A percentile compares a stretch with the other conserved stretches of the same genome.
Evolutionary conservation across 2,329 filamentous ascomycete genomes (phyloP).

Genomic region (Penicillium sp.): DNA sequence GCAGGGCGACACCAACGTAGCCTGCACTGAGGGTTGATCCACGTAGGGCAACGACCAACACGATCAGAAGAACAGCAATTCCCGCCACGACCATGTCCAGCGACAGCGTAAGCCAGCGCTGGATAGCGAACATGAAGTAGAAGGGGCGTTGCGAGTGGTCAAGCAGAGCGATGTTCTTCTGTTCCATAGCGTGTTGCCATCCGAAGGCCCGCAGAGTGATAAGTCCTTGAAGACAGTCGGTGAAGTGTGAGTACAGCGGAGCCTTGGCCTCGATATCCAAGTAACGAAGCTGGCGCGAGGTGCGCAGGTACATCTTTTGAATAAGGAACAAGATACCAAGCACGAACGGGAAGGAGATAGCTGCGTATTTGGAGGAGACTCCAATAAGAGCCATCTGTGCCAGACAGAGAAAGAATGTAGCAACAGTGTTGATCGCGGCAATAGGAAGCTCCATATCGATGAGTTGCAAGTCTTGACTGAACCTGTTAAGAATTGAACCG

Average conservation of each 20-base stretch:
- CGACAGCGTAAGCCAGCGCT: conserved; percentile 57
- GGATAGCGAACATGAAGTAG: conserved; percentile 58
- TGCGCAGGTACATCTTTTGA: conserved; percentile 60
- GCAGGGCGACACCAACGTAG: conserved; percentile 54
- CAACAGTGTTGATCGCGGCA: conserved; percentile 43
- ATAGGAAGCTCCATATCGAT: conserved; percentile 48
- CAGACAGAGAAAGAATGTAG: conserved; percentile 38
- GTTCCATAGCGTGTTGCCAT: conserved; percentile 50
- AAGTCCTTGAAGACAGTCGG: conserved; percentile 57
- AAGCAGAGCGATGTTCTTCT: conserved; percentile 50
- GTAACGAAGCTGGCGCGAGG: conserved; percentile 60
- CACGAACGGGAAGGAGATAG: conserved; percentile 53
- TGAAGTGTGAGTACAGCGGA: conserved; percentile 59
- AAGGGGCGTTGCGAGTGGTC: conserved; percentile 58
- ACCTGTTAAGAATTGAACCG: conserved; percentile 45
- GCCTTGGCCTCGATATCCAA: conserved; percentile 63
- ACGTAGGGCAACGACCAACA: conserved; percentile 49
- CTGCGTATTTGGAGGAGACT: conserved; percentile 49
- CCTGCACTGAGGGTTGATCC: conserved; percentile 47
- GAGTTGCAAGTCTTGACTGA: conserved; percentile 47
- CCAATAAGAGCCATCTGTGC: conserved; percentile 53
- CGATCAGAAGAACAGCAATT: conserved; percentile 51
- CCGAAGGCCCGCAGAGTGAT: conserved; percentile 58
- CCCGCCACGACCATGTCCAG: conserved; percentile 53
- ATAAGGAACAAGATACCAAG: conserved; percentile 50